A percentile compares a stretch with the other conserved stretches of the same genome.
phyloP scores from a whole-genome alignment of 1,284 basidiomycete genomes.

The Apiotrichum siamense region DNA sequence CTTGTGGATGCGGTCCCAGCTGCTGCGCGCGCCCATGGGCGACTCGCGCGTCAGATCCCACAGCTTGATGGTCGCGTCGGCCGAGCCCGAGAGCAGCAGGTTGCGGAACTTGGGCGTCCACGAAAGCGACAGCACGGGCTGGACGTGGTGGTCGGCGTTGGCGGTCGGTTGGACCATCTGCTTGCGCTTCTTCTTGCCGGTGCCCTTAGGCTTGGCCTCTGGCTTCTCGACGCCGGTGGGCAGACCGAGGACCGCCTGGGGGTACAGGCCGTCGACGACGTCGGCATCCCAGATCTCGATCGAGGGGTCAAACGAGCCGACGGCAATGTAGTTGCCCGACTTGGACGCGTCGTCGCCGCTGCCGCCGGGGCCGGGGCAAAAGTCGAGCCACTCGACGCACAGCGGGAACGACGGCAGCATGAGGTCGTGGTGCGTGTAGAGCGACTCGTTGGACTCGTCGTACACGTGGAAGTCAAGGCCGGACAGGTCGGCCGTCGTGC shows the following conservation, averaged over 20 bases:
- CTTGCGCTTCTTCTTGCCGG: conserved; percentile 91
- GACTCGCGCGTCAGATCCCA: conserved; percentile 84
- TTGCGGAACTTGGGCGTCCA: conserved; percentile 90
- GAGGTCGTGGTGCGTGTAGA: conserved; percentile 96
- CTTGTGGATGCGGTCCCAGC: conserved; percentile 73
- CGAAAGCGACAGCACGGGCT: conserved; percentile 82
- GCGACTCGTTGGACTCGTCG: conserved; percentile 82
- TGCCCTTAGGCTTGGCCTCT: conserved; percentile 68
- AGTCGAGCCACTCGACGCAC: conserved; percentile 98
- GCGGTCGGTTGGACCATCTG: conserved; percentile 66
- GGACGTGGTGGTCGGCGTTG: conserved; percentile 76
- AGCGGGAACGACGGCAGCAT: conserved; percentile 97
- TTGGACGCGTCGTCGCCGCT: conserved; percentile 33
- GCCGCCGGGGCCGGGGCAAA: conserved; percentile 50
- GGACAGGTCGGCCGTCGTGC: conserved; percentile 95
- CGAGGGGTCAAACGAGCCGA: conserved; percentile 94
- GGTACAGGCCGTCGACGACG: conserved; percentile 88
- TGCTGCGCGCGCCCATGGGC: conserved; percentile 61
- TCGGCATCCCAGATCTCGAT: conserved; percentile 99
- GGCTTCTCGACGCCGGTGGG: conserved; percentile 64
- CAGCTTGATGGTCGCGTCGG: conserved; percentile 92
- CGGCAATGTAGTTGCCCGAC: conserved; percentile 84
- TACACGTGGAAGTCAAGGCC: conserved; percentile 94
- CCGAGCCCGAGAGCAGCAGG: conserved; percentile 83
- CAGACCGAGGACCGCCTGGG: conserved; percentile 78